Conservation (phyloP, 2,329 filamentous ascomycete genomes). For the Akanthomyces dipterigenus region DNA sequence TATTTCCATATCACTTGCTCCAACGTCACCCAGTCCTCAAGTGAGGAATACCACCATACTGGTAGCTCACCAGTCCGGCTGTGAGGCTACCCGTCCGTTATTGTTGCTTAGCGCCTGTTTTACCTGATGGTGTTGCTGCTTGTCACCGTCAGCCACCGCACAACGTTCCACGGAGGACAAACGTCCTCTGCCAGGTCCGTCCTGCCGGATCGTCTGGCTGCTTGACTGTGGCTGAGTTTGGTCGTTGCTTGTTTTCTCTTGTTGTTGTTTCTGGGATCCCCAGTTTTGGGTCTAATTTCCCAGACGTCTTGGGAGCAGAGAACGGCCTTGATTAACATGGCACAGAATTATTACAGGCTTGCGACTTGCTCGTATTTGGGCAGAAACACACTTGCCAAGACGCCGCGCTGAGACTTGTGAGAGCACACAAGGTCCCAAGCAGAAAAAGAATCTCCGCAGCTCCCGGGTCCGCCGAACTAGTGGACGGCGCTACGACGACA, state of each 20-base stretch:
- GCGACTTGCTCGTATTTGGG: background rate
- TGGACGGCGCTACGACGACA: background rate
- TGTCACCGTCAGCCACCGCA: background rate
- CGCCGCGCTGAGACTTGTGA: background rate
- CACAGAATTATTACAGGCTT: background rate
- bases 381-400: background rate
- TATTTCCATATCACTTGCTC: background rate
- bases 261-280: background rate
- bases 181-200: no score
- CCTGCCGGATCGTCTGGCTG: background rate
- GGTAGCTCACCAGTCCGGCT: background rate
- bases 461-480: constrained; percentile 10
- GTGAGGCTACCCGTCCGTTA: background rate
- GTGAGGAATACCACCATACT: background rate
- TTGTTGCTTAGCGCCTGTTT: background rate
- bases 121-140: background rate
- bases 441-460: background rate
- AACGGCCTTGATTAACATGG: background rate
- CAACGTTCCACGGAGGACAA: background rate
- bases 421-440: background rate
- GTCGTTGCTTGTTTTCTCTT: background rate
- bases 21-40: background rate
- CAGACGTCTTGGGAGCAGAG: background rate
- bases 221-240: background rate
- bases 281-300: background rate